Evolutionary conservation across 805 yeast genomes (phyloP).

Genomic region (Ogataea trehaloabstinens): DNA sequence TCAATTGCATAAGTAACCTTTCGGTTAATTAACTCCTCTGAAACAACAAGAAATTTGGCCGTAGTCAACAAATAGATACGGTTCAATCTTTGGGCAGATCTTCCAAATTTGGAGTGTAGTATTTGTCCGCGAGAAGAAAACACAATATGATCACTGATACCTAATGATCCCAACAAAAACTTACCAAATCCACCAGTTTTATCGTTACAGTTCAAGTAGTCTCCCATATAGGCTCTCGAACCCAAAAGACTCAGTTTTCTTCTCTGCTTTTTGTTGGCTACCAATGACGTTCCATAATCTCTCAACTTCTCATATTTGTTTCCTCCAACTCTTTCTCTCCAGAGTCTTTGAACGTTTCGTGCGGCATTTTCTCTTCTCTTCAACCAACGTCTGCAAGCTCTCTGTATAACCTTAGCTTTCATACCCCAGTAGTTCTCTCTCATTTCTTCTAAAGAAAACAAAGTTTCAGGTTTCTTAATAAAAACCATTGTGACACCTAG

Average conservation of each 20-base stretch:
- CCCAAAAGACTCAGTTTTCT: constrained; percentile 86
- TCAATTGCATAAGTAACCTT: constrained; percentile 60
- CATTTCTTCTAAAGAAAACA: constrained; percentile 93
- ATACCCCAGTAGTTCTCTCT: constrained; percentile 97
- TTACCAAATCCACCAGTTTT: constrained; percentile 69
- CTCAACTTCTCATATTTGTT: constrained; percentile 80
- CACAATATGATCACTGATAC: constrained; percentile 65
- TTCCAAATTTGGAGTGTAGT: constrained; percentile 82
- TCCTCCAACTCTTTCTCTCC: constrained; percentile 79
- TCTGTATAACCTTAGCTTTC: constrained; percentile 96
- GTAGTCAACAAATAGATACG: constrained; percentile 71
- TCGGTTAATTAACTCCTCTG: constrained; percentile 63
- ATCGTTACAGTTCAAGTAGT: constrained; percentile 83
- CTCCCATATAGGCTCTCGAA: constrained; percentile 89
- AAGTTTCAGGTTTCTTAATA: constrained; percentile 94
- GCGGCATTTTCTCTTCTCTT: constrained; percentile 87
- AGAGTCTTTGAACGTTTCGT: constrained; percentile 70
- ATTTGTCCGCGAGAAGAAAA: constrained; percentile 84
- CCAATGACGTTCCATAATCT: constrained; percentile 73
- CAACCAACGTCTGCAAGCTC: constrained; percentile 89
- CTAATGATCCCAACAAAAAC: constrained; percentile 65
- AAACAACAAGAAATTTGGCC: constrained; percentile 62
- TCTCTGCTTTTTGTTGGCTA: constrained; percentile 81
- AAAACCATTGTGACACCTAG: constrained; percentile 90
- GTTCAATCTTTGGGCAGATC: constrained; percentile 79